Evolutionary conservation across 1,139 yeast genomes (phyloP).

Genomic region (Geotrichum candidum): DNA sequence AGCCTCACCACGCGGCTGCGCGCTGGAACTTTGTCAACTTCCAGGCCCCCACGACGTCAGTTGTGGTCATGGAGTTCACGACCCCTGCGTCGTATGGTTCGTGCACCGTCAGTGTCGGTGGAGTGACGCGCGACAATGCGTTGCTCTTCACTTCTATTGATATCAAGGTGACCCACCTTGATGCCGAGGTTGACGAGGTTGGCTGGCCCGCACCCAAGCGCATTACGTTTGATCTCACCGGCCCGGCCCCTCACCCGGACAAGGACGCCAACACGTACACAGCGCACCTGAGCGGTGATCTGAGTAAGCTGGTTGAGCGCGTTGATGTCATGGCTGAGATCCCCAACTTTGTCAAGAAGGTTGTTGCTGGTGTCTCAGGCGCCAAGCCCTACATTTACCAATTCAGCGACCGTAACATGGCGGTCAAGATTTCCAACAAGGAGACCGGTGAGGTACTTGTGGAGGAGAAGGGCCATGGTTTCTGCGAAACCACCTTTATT

Average conservation of each 20-base stretch:
- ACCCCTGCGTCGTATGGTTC: conserved; percentile 87
- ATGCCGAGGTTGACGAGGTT: conserved; percentile 52
- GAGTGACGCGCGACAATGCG: conserved; percentile 58
- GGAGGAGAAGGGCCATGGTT: conserved; percentile 61
- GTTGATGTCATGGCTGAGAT: conserved; percentile 97
- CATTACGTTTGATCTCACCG: conserved; percentile 54
- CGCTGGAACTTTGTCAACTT: conserved; percentile 91
- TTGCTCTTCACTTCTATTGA: conserved; percentile 61
- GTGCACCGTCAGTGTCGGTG: conserved; percentile 75
- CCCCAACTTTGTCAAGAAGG: conserved; percentile 87
- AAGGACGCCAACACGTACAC: conserved; percentile 36
- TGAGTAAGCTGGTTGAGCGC: conserved; percentile 61
- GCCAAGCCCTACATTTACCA: conserved; percentile 94
- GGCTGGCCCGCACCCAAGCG: conserved; percentile 88
- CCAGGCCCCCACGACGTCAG: conserved; percentile 69
- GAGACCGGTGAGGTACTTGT: conserved; percentile 23
- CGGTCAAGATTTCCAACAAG: conserved; percentile 24
- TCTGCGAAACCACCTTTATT: conserved; percentile 74
- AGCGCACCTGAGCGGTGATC: conserved; percentile 31
- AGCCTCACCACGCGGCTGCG: conserved; percentile 98
- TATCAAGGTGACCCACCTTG: conserved; percentile 59
- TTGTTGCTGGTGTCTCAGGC: conserved; percentile 92
- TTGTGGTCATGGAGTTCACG: conserved; percentile 89
- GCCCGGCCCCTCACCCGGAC: conserved; percentile 41
- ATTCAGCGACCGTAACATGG: conserved; percentile 53